These are phyloP conservation scores for Solanum sitiens DNA, from an alignment of 257 asterid species.

Conservation along the genomic window DNA sequence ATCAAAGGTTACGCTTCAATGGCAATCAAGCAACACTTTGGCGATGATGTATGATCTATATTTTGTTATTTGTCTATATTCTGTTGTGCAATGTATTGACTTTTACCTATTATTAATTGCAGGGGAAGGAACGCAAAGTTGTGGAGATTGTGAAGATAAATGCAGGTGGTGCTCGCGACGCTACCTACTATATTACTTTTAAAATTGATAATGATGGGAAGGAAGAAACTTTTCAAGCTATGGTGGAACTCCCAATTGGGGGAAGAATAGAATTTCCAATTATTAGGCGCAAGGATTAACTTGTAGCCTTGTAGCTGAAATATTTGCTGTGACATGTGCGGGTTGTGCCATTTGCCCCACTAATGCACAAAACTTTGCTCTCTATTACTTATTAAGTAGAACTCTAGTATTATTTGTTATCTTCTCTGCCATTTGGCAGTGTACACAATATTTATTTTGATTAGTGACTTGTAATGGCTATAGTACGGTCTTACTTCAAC, in stretches of 20 bases:
- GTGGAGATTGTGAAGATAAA: not conserved
- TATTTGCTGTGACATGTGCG: too few relatives aligned
- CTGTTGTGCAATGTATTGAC: not conserved
- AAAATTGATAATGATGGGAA: not conserved
- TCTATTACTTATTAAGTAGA: too few relatives aligned
- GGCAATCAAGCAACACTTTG: not conserved
- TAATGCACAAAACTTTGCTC: too few relatives aligned
- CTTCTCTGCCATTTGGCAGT: too few relatives aligned
- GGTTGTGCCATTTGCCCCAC: too few relatives aligned
- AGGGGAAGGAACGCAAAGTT: not conserved
- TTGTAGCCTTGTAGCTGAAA: too few relatives aligned
- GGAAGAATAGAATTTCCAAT: not conserved
- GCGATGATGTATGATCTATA: not conserved
- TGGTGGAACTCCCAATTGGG: not conserved
- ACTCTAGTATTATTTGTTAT: too few relatives aligned
- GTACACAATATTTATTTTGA: too few relatives aligned
- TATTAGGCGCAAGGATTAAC: not conserved
- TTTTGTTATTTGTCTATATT: not conserved
- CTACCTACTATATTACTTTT: not conserved
- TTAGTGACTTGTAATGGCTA: too few relatives aligned
- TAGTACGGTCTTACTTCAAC: too few relatives aligned
- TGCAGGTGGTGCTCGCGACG: not conserved
- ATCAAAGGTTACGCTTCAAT: not conserved
- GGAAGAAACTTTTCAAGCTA: not conserved
- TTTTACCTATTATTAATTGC: not conserved